Conservation (phyloP, 2,329 filamentous ascomycete species). For the Dothiorella sarmentorum region DNA sequence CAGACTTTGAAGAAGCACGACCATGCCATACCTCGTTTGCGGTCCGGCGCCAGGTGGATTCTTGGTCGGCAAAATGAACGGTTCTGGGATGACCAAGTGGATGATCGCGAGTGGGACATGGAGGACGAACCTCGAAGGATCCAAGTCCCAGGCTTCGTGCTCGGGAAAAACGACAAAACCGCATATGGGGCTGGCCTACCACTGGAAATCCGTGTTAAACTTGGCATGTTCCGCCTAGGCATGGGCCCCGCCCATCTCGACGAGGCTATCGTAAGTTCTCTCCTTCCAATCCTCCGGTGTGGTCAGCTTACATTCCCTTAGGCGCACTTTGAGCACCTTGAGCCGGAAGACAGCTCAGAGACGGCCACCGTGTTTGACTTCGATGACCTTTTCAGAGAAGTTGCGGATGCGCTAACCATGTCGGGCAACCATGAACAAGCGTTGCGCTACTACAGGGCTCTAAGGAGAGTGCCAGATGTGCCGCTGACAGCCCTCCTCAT, state of each 20-base stretch:
- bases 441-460: slow-evolving; percentile 55
- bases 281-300: neutral
- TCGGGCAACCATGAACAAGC: slow-evolving; percentile 52
- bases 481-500: slow-evolving; percentile 39
- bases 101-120: slow-evolving; percentile 88
- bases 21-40: slow-evolving; percentile 67
- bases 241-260: slow-evolving; percentile 58
- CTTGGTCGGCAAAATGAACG: slow-evolving; percentile 69
- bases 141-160: slow-evolving; percentile 58
- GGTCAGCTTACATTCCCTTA: slow-evolving; percentile 19
- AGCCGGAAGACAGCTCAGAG: slow-evolving; percentile 56
- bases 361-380: slow-evolving; percentile 60
- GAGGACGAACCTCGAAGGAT: slow-evolving; percentile 65
- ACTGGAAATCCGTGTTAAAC: slow-evolving; percentile 75
- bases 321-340: slow-evolving; percentile 58
- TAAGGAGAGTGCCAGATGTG: slow-evolving; percentile 46
- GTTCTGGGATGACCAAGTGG: slow-evolving; percentile 72
- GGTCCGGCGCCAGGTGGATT: slow-evolving; percentile 74
- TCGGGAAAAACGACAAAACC: slow-evolving; percentile 50
- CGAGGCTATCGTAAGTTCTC: slow-evolving; percentile 67
- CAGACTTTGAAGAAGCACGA: slow-evolving; percentile 58
- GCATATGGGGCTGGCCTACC: slow-evolving; percentile 73
- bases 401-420: slow-evolving; percentile 57
- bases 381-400: slow-evolving; percentile 75
- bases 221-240: slow-evolving; percentile 78